These are phyloP conservation scores for Volutella citrinella DNA, from an alignment of 2,329 filamentous ascomycete genomes.

Conservation along the genomic window DNA sequence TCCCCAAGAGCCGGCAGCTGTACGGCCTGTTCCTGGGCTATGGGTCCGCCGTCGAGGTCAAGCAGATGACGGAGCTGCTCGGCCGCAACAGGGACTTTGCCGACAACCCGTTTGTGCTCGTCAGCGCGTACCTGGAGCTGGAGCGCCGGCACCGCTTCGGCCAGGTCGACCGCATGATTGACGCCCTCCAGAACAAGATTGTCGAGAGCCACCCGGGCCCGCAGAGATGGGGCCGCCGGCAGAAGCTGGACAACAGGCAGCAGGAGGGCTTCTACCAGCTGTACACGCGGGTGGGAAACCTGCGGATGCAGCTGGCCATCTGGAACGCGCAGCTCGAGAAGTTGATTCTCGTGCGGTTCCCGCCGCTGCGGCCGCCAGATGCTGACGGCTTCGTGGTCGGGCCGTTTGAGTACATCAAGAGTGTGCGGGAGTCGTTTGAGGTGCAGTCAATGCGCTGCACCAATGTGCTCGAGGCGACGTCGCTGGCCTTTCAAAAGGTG, in stretches of 20 bases:
- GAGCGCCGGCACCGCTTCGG: too few relatives aligned
- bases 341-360: too few relatives aligned
- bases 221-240: too few relatives aligned
- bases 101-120: conserved; percentile 6
- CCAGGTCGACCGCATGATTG: too few relatives aligned
- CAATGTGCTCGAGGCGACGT: conserved; percentile 3
- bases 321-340: too few relatives aligned
- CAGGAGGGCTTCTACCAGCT: too few relatives aligned
- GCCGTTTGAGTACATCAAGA: conserved; percentile 4
- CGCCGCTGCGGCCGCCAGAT: too few relatives aligned
- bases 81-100: conserved; percentile 3
- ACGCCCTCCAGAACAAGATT: too few relatives aligned
- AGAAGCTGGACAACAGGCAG: too few relatives aligned
- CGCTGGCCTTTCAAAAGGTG: conserved; percentile 9
- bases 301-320: too few relatives aligned
- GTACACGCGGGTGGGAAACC: too few relatives aligned
- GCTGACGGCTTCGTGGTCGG: conserved; percentile 3
- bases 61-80: conserved; percentile 1
- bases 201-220: too few relatives aligned
- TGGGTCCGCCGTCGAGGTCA: background rate
- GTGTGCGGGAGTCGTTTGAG: conserved; percentile 1
- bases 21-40: conserved; percentile 7
- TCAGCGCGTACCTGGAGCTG: conserved; percentile 5
- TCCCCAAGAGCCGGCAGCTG: conserved; percentile 4
- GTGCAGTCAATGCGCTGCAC: conserved; percentile 2